Percentiles rank a stretch among this genome's conserved stretches.
Conservation (phyloP, 202 grass and related monocot species). For the Schoenoplectus triqueter region DNA sequence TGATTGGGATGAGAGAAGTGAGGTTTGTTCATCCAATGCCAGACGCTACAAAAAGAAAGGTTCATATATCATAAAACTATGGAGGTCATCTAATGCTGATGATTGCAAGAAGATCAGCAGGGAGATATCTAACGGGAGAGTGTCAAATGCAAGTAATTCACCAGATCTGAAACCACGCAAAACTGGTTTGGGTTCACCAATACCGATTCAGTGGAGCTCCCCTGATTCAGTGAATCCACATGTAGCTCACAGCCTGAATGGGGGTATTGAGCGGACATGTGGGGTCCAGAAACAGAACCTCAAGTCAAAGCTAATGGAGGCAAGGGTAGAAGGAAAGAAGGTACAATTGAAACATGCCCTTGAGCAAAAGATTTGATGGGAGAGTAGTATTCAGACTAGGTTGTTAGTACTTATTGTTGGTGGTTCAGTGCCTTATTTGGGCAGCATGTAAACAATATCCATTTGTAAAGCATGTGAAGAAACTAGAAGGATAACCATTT, state of each 20-base stretch:
- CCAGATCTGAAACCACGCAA: constrained; percentile 41
- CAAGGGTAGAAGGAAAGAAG: constrained; percentile 63
- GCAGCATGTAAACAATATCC: constrained; percentile 31
- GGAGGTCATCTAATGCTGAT: constrained; percentile 58
- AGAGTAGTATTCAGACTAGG: constrained; percentile 7
- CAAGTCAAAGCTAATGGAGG: constrained; percentile 67
- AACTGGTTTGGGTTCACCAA: constrained; percentile 52
- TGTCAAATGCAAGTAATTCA: constrained; percentile 49
- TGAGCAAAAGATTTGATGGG: constrained; percentile 63
- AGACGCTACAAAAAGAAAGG: constrained; percentile 56
- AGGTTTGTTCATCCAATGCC: constrained; percentile 60
- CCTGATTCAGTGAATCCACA: constrained; percentile 55
- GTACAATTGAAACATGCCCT: constrained; percentile 74
- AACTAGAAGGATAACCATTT: constrained; percentile 29
- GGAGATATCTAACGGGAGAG: constrained; percentile 48
- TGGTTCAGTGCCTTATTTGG: neutral
- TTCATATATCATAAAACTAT: constrained; percentile 53
- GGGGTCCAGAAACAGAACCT: constrained; percentile 55
- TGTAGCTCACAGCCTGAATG: constrained; percentile 51
- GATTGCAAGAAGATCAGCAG: constrained; percentile 45
- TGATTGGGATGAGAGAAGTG: constrained; percentile 64
- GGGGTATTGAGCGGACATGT: constrained; percentile 54
- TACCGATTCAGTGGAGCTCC: constrained; percentile 59
- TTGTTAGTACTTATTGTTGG: constrained; percentile 5
- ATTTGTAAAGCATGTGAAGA: constrained; percentile 31